These are phyloP conservation scores for Alternaria arborescens DNA, from an alignment of 2,329 filamentous ascomycete genomes.

Conservation along the genomic window DNA sequence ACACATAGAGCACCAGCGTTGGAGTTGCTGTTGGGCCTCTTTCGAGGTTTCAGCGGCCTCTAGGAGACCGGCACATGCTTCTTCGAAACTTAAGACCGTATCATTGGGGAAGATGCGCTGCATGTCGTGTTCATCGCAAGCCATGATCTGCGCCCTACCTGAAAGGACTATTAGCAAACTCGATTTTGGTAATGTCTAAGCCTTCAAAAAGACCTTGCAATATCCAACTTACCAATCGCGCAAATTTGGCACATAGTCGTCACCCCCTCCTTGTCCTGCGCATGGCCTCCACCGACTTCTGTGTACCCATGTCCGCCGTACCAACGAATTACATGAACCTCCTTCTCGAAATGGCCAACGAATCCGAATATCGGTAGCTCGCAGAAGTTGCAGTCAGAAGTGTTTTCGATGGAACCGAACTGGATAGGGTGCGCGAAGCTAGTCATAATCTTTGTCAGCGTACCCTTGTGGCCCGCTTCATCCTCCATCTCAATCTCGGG, in stretches of 20 bases:
- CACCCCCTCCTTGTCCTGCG: conserved; percentile 27
- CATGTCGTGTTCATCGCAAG: conserved; percentile 31
- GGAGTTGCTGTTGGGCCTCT: conserved; percentile 23
- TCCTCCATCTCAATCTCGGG: conserved; percentile 42
- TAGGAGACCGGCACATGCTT: conserved; percentile 20
- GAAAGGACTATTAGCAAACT: not conserved
- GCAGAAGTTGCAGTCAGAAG: conserved; percentile 54
- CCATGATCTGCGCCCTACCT: conserved; percentile 32
- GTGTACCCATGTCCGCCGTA: conserved; percentile 47
- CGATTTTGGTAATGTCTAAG: not conserved
- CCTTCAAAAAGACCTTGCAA: accelerated
- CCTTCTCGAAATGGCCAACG: conserved; percentile 47
- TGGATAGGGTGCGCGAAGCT: conserved; percentile 54
- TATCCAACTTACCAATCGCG: conserved; percentile 9
- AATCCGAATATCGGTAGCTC: conserved; percentile 52
- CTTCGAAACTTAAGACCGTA: conserved; percentile 13
- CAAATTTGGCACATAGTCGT: conserved; percentile 42
- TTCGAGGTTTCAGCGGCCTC: conserved; percentile 11
- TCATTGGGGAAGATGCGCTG: conserved; percentile 1
- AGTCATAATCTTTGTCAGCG: conserved; percentile 46
- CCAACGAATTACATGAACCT: conserved; percentile 49
- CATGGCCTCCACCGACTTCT: conserved; percentile 53
- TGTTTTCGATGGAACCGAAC: conserved; percentile 33
- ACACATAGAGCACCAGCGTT: conserved; percentile 45
- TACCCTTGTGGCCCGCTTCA: conserved; percentile 33